Percentiles rank a stretch among this genome's conserved stretches.
Evolutionary conservation across 83 land plant genomes (phyloP).

Genomic region (Diphasiastrum complanatum): DNA sequence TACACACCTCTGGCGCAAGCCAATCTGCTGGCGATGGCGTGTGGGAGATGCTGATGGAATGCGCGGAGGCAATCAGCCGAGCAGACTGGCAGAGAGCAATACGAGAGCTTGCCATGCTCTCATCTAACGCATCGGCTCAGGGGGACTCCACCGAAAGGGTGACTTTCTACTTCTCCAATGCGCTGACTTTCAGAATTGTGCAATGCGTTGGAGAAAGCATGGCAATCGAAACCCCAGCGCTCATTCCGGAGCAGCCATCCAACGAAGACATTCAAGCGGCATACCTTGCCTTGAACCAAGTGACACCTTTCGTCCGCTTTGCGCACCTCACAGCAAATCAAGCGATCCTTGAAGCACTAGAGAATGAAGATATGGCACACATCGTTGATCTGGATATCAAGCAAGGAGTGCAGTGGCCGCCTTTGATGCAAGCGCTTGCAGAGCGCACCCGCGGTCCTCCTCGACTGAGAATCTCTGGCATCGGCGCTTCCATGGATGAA

Average conservation of each 20-base stretch:
- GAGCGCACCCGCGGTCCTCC: slow-evolving; percentile 39
- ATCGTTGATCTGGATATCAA: slow-evolving; percentile 59
- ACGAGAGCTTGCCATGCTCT: not conserved
- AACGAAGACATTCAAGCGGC: too few relatives aligned
- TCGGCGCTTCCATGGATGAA: slow-evolving; percentile 26
- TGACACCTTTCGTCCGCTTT: slow-evolving; percentile 52
- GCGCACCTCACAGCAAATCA: slow-evolving; percentile 70
- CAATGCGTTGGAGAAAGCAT: too few relatives aligned
- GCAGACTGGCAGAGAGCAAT: slow-evolving; percentile 8
- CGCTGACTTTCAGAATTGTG: too few relatives aligned
- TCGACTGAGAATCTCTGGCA: slow-evolving; percentile 52
- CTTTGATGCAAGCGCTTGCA: slow-evolving; percentile 56
- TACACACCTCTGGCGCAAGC: too few relatives aligned
- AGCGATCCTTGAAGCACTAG: slow-evolving; percentile 52
- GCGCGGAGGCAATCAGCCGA: not conserved
- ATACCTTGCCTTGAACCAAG: slow-evolving; percentile 52
- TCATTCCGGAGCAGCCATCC: too few relatives aligned
- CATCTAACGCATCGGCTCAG: not conserved
- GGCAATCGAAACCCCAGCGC: too few relatives aligned
- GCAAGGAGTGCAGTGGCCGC: slow-evolving; percentile 71
- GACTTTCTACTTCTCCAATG: slow-evolving; percentile 4
- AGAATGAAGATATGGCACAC: slow-evolving; percentile 38
- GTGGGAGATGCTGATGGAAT: slow-evolving; percentile 2
- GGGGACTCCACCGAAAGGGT: not conserved
- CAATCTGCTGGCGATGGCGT: too few relatives aligned